Conservation (phyloP, 169 alveolate genomes). For the Plasmodium billcollinsi region DNA sequence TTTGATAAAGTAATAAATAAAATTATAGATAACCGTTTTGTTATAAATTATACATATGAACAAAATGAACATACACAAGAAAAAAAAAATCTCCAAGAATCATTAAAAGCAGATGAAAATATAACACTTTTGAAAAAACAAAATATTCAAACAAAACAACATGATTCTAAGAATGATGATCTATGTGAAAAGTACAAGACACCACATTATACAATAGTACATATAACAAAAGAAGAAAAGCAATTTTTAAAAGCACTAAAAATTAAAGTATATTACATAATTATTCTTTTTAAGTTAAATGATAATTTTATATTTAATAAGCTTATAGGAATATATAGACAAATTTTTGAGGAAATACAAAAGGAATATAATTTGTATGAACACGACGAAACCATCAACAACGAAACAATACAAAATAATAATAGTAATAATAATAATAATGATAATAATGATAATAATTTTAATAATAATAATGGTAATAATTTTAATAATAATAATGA, state of each 20-base stretch:
- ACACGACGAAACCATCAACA: conserved; percentile 2
- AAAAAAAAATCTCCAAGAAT: neutral
- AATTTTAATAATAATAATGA: neutral
- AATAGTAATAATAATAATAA: neutral
- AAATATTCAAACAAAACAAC: neutral
- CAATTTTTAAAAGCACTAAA: conserved; percentile 58
- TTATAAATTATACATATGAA: conserved; percentile 8
- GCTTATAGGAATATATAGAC: conserved; percentile 57
- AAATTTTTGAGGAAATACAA: conserved; percentile 61
- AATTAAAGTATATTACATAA: conserved; percentile 45
- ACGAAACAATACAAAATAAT: neutral
- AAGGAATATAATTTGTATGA: conserved; percentile 35
- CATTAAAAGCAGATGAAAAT: neutral
- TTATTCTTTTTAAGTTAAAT: conserved; percentile 62
- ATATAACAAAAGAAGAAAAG: conserved; percentile 37
- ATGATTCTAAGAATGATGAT: neutral
- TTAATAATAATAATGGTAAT: neutral
- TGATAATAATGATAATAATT: neutral
- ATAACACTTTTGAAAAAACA: neutral
- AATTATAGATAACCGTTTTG: conserved; percentile 49
- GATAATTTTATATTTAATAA: conserved; percentile 73
- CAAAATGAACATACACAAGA: neutral
- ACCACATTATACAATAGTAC: neutral
- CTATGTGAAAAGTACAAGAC: neutral
- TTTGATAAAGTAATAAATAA: conserved; percentile 59